Conservation (phyloP, 495 filamentous ascomycete genomes). For the Pseudotulostoma volvatum region DNA sequence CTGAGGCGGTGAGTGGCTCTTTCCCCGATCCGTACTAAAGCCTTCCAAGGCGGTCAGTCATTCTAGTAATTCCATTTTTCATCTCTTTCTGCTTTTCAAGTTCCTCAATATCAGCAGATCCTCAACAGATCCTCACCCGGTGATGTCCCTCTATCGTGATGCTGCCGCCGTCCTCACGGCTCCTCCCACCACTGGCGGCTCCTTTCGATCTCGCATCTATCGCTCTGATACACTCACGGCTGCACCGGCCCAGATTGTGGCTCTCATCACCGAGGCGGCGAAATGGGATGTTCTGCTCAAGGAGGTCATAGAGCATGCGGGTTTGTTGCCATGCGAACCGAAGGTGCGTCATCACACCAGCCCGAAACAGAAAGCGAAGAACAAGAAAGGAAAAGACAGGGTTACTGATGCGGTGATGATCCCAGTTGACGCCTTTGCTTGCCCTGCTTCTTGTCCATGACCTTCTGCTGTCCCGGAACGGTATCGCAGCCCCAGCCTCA, state of each 20-base stretch:
- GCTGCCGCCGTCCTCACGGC: constrained; percentile 51
- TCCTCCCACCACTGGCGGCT: constrained; percentile 45
- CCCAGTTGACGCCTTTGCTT: constrained; percentile 71
- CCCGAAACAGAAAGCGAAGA: too few relatives aligned
- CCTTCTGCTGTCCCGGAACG: constrained; percentile 59
- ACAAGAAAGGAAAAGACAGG: too few relatives aligned
- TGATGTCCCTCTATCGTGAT: constrained; percentile 93
- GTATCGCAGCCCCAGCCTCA: constrained; percentile 57
- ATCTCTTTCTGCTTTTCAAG: neutral
- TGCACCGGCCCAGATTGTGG: constrained; percentile 66
- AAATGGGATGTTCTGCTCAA: constrained; percentile 82
- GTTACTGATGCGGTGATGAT: too few relatives aligned
- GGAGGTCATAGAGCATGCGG: constrained; percentile 66
- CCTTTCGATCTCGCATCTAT: constrained; percentile 72
- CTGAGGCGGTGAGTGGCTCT: neutral
- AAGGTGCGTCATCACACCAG: constrained; percentile 44
- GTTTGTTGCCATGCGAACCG: constrained; percentile 53
- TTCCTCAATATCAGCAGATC: neutral
- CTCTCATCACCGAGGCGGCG: constrained; percentile 62
- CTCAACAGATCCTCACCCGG: too few relatives aligned
- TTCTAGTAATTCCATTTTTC: too few relatives aligned
- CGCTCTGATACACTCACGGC: constrained; percentile 49
- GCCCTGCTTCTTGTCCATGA: constrained; percentile 78
- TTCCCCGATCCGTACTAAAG: neutral
- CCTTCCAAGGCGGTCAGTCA: too few relatives aligned